Percentiles rank a stretch among this genome's conserved stretches.
These are phyloP conservation scores for Coprinellus aureogranulatus DNA, from an alignment of 768 basidiomycete species.

Conservation along the genomic window DNA sequence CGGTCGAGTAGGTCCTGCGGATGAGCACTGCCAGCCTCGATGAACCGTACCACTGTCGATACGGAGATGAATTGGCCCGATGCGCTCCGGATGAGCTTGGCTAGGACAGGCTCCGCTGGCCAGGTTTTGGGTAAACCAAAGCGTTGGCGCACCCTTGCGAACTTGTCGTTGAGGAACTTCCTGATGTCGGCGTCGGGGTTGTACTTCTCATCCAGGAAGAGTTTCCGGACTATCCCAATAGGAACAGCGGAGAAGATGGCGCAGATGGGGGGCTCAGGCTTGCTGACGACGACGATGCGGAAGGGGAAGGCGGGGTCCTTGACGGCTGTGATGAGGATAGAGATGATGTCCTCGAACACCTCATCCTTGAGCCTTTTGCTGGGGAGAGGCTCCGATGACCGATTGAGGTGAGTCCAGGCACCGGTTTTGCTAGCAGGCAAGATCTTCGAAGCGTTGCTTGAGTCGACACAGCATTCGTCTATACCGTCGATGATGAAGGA, in stretches of 20 bases:
- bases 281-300: slow-evolving; percentile 2
- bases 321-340: background rate
- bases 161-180: background rate
- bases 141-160: background rate
- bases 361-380: background rate
- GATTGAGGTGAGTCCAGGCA: no score
- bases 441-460: no score
- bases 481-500: slow-evolving; percentile 10
- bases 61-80: slow-evolving; percentile 19
- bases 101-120: background rate
- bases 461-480: slow-evolving; percentile 7
- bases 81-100: background rate
- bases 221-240: background rate
- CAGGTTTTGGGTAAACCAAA: slow-evolving; percentile 5
- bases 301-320: background rate
- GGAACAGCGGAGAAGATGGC: background rate
- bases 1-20: slow-evolving; percentile 10
- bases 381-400: no score
- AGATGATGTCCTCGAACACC: background rate
- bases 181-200: slow-evolving; percentile 1
- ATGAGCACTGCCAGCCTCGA: slow-evolving; percentile 3
- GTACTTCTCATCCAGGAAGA: background rate
- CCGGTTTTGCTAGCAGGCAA: no score
- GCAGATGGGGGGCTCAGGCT: slow-evolving; percentile 4
- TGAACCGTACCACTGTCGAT: slow-evolving; percentile 9